Base-by-base conservation (phyloP, 2,329 filamentous ascomycete species). In the Fusarium nodosum region DNA sequence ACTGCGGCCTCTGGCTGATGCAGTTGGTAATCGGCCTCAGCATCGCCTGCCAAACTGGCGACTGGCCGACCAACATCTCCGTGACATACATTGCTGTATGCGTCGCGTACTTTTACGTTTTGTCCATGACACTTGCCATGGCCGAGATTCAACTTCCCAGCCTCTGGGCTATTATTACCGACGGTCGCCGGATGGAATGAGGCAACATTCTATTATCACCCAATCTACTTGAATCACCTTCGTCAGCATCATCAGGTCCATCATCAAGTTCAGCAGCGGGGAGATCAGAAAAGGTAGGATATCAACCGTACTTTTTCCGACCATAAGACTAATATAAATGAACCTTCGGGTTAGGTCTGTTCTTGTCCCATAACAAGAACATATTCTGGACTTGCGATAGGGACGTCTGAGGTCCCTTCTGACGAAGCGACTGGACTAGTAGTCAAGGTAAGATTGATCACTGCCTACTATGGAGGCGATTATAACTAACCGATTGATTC, bases 1-100 rank as follows among this genome's bases (percentile, higher is more conserved):
- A 60, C 26, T 18, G 31, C 12, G 30, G 57, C 10, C 42, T 60
- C 2, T 60, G 57, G 34, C 2, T 30, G 5, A 55, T 55, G 52
- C 11, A 36, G 8, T 4, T 55, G 16, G 24, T 22, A 10, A 9
- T 48, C 11, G 22, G 36, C 11, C 5, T 47, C 6, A 16, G 18
- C 11, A 18, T 48, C 13, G 52, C 15, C 22, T 52, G 22, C 18
- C 48, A 52, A 34, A 41, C 24, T 41, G 24, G 34, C 13, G 33
- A 22, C 48, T 52, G 34, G 48, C 24, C 48, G 9, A 41, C 20
- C n/a, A 52, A 18, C 5, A 4, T 52, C 18, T 52, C 34, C 3
- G 3, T 9, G 24, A 52, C 34, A 18, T 39, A 41, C 10, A n/a
- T 41, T 16, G 18, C 39, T n/a, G n/a, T 26, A 7, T 24, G 34